Conservation (phyloP, 2,329 filamentous ascomycete species). For the Aspergillus tamarii region DNA sequence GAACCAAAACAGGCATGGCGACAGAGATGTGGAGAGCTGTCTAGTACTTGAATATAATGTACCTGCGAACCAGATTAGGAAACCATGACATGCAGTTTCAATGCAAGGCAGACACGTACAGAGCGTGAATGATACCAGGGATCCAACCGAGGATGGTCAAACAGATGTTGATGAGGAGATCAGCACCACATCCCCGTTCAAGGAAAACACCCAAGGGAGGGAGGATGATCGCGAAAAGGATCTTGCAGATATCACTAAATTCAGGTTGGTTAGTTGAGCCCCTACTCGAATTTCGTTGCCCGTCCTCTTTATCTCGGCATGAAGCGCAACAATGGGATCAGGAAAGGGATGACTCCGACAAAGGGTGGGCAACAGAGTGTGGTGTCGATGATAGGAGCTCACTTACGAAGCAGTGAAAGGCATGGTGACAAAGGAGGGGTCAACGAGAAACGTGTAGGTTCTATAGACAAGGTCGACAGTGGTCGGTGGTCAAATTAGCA, state of each 20-base stretch:
- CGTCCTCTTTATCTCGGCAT: neutral
- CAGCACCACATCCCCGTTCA: conserved; percentile 84
- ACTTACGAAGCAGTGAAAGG: conserved; percentile 56
- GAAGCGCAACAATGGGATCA: neutral
- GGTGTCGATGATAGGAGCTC: neutral
- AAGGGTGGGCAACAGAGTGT: neutral
- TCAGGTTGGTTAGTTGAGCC: conserved; percentile 11
- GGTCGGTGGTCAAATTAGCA: conserved; percentile 1
- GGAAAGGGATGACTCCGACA: neutral
- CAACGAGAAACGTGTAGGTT: conserved; percentile 16
- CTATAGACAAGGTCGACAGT: neutral
- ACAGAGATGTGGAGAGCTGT: conserved; percentile 5
- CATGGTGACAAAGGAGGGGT: conserved; percentile 41
- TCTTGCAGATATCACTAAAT: conserved; percentile 73
- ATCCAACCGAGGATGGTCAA: conserved; percentile 78
- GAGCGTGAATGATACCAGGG: conserved; percentile 86
- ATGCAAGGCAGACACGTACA: conserved; percentile 58
- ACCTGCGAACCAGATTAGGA: conserved; percentile 47
- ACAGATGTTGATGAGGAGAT: conserved; percentile 90
- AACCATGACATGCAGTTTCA: conserved; percentile 10
- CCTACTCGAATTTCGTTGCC: neutral
- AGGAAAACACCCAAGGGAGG: conserved; percentile 92
- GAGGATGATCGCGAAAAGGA: conserved; percentile 85
- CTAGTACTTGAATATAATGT: conserved; percentile 91
- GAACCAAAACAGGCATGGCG: conserved; percentile 11